phyloP scores from a whole-genome alignment of 768 basidiomycete genomes.

The Artomyces pyxidatus region DNA sequence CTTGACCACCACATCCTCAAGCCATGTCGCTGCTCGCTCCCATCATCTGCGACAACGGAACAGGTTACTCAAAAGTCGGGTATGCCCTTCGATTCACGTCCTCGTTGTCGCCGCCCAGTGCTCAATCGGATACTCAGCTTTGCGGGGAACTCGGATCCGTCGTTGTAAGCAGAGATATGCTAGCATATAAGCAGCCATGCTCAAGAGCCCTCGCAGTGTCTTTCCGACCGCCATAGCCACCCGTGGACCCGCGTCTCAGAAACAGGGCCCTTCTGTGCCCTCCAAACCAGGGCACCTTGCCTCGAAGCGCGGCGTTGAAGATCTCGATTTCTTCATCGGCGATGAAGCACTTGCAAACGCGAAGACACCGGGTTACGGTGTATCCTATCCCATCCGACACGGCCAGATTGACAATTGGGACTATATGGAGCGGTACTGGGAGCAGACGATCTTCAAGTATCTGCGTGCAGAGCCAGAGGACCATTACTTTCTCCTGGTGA shows the following conservation, averaged over 20 bases:
- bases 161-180: too few species aligned
- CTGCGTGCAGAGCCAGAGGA: slow-evolving; percentile 97
- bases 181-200: too few species aligned
- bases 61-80: slow-evolving; percentile 97
- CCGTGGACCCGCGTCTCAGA: slow-evolving; percentile 58
- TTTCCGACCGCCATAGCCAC: slow-evolving; percentile 97
- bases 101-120: neutral
- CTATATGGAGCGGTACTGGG: slow-evolving; percentile 99
- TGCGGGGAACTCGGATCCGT: slow-evolving; percentile 98
- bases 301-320: slow-evolving; percentile 94
- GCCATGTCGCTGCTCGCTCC: slow-evolving; percentile 83
- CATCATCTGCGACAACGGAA: slow-evolving; percentile 97
- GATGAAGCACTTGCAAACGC: slow-evolving; percentile 95
- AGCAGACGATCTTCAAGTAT: slow-evolving; percentile 99
- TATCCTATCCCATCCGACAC: slow-evolving; percentile 95
- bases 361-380: slow-evolving; percentile 88
- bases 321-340: slow-evolving; percentile 99
- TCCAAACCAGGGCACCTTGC: slow-evolving; percentile 87
- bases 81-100: slow-evolving; percentile 29
- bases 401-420: slow-evolving; percentile 99
- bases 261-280: slow-evolving; percentile 72
- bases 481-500: slow-evolving; percentile 93
- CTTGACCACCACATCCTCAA: neutral
- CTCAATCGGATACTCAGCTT: slow-evolving; percentile 44
- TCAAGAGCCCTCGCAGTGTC: too few species aligned